These are phyloP conservation scores for Pseudogymnoascus verrucosus DNA, from an alignment of 2,329 filamentous ascomycete genomes.

Conservation along the genomic window DNA sequence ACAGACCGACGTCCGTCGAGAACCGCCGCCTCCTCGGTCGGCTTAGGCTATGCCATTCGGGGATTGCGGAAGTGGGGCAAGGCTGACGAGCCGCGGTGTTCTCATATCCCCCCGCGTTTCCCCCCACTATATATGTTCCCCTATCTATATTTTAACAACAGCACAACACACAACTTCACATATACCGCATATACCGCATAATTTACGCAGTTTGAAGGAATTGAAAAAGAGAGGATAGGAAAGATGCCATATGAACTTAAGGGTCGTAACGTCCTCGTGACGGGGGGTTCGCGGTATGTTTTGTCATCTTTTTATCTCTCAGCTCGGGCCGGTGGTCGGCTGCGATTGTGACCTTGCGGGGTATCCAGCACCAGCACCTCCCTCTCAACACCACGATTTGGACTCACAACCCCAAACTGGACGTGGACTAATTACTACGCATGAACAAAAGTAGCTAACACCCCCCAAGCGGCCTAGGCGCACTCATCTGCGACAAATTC, in stretches of 20 bases:
- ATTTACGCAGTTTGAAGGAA: background rate
- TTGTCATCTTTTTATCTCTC: background rate
- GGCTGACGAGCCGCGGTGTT: too few relatives aligned
- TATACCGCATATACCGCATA: too few relatives aligned
- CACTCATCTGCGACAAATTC: constrained; percentile 51
- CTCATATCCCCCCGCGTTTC: too few relatives aligned
- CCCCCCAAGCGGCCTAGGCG: constrained; percentile 50
- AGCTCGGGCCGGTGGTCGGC: background rate
- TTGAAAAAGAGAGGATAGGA: background rate
- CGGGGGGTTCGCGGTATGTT: constrained; percentile 54
- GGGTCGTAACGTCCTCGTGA: constrained; percentile 55
- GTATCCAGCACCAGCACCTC: background rate
- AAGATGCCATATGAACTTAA: constrained; percentile 56
- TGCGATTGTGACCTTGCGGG: background rate
- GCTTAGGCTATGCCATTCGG: too few relatives aligned
- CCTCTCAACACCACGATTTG: background rate
- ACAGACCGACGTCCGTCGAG: background rate
- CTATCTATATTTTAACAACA: too few relatives aligned
- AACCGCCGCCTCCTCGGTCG: background rate
- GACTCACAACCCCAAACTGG: background rate
- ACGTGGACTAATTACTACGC: background rate
- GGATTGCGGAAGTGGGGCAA: too few relatives aligned
- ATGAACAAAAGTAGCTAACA: background rate
- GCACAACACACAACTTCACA: too few relatives aligned
- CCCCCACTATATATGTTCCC: too few relatives aligned